Base-by-base conservation (phyloP, 495 filamentous ascomycete species). In the Acidiella bohemica region DNA sequence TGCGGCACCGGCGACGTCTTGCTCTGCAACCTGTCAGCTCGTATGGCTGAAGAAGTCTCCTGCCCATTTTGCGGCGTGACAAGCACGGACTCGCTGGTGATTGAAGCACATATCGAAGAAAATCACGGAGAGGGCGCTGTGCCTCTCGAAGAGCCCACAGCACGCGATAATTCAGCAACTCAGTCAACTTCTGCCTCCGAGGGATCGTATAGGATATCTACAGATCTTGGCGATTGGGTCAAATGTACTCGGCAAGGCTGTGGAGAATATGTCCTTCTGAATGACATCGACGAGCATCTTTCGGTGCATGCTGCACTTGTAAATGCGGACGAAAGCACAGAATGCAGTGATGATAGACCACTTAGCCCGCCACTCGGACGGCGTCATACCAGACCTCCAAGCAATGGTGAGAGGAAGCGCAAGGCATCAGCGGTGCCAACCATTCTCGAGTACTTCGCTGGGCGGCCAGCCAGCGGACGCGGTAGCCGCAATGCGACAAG, bases 191-290 rank as follows among this genome's bases (percentile, higher is more conserved):
- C 44, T 32, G 42, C 36, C 19, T 48, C 54, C 26, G 56, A 59
- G 24, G 52, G 57, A 6, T 59, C 58, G 16, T 49, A 65, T 6
- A 85, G 76, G 48, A 64, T 75, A 29, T n/a, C n/a, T n/a, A n/a
- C n/a, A n/a, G n/a, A n/a, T n/a, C n/a, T n/a, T n/a, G n/a, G n/a
- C n/a, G n/a, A n/a, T n/a, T n/a, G n/a, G n/a, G n/a, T n/a, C n/a
- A 65, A 75, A 34, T 93, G 87, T 49, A 74, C 80, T 1, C 61
- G 73, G 7, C 67, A 74, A 10, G 71, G 70, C n/a, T 93, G 84
- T 57, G 79, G 77, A 16, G 81, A 93, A 51, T 55, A 66, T 13
- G 58, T 88, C 31, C 59, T 70, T 21, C 55, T 70, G 11, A 53
- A 60, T 2, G 75, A 84, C 45, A 57, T 90, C 24, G 70, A 80